These are phyloP conservation scores for Exophiala sideris DNA, from an alignment of 2,329 filamentous ascomycete genomes.

Conservation along the genomic window DNA sequence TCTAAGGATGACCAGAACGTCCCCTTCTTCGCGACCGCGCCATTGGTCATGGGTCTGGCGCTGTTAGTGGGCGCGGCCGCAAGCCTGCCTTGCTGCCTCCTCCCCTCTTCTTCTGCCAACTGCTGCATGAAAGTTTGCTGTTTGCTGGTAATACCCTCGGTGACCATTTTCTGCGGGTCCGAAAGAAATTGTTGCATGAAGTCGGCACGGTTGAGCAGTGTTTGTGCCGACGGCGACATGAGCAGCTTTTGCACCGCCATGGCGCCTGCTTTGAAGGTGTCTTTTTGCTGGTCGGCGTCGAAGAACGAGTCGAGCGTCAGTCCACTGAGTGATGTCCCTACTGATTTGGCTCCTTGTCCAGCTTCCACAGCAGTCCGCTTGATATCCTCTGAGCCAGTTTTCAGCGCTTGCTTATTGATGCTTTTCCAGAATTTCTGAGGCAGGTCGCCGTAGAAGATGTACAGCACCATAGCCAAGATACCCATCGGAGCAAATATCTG, in stretches of 20 bases:
- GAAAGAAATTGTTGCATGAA: slow-evolving; percentile 26
- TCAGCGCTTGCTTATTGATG: slow-evolving; percentile 25
- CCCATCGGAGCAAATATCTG: slow-evolving; percentile 35
- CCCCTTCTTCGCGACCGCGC: slow-evolving; percentile 4
- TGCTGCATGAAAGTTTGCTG: slow-evolving; percentile 23
- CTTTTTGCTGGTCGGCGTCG: slow-evolving; percentile 24
- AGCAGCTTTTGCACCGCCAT: slow-evolving; percentile 21
- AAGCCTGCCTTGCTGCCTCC: slow-evolving; percentile 9
- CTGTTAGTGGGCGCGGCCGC: background rate
- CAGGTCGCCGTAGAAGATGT: slow-evolving; percentile 33
- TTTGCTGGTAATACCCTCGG: slow-evolving; percentile 20
- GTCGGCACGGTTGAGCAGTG: slow-evolving; percentile 23
- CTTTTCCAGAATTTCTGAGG: slow-evolving; percentile 30
- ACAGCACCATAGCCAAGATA: slow-evolving; percentile 32
- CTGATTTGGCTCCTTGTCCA: slow-evolving; percentile 13
- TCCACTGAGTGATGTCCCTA: slow-evolving; percentile 10
- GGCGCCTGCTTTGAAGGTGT: slow-evolving; percentile 24
- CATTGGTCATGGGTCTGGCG: slow-evolving; percentile 1
- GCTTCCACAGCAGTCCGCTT: slow-evolving; percentile 17
- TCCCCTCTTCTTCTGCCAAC: slow-evolving; percentile 22
- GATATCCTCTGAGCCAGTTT: slow-evolving; percentile 23
- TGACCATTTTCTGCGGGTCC: slow-evolving; percentile 25
- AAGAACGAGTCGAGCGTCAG: slow-evolving; percentile 26
- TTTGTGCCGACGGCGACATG: slow-evolving; percentile 21
- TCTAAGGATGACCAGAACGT: slow-evolving; percentile 19